These are phyloP conservation scores for Rauvolfia tetraphylla DNA, from an alignment of 257 asterid genomes.

Conservation along the genomic window DNA sequence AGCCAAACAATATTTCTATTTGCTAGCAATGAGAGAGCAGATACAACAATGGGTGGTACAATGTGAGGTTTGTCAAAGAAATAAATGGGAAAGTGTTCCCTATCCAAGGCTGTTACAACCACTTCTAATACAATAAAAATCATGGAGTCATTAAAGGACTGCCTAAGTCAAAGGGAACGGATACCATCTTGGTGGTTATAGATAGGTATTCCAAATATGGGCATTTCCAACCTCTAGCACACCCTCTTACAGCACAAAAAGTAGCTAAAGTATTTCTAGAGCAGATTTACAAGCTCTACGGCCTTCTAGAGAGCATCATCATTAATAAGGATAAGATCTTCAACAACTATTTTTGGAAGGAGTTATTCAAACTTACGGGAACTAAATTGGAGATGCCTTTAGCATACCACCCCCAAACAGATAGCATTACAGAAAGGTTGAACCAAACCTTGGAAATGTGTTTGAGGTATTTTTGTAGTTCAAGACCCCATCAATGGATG, in stretches of 20 bases:
- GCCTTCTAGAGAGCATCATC: background rate
- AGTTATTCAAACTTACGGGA: background rate
- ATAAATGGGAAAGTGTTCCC: background rate
- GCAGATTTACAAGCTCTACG: conserved; percentile 2
- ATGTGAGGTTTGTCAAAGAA: background rate
- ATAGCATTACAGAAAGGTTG: background rate
- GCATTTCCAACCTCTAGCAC: background rate
- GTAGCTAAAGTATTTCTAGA: background rate
- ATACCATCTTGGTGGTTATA: background rate
- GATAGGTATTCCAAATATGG: conserved; percentile 3
- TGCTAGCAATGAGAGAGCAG: background rate
- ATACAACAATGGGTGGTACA: background rate
- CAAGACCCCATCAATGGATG: background rate
- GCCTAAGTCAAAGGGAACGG: background rate
- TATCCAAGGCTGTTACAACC: background rate
- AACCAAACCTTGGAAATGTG: background rate
- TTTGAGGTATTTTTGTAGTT: background rate
- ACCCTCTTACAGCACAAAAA: background rate
- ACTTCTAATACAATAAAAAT: background rate
- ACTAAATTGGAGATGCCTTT: background rate
- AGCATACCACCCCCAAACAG: background rate
- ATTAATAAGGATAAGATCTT: background rate
- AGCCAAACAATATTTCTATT: background rate
- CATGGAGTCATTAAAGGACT: conserved; percentile 7
- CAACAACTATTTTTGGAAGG: background rate